Evolutionary conservation across 495 filamentous ascomycete genomes (phyloP).

Genomic region (Darksidea phi): DNA sequence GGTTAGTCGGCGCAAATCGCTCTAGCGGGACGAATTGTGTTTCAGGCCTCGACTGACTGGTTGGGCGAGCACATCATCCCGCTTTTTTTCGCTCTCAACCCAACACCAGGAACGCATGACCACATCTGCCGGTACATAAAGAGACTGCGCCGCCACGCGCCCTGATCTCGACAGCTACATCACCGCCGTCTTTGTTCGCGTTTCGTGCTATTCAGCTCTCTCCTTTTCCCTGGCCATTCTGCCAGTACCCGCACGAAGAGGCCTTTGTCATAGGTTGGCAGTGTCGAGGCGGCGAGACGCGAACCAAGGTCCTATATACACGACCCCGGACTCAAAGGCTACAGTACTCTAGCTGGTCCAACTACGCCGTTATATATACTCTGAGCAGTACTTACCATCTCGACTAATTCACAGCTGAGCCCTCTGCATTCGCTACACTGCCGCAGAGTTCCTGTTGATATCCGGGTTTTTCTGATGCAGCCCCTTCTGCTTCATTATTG

Average conservation of each 20-base stretch:
- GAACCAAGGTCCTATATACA: not conserved
- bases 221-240: conserved; percentile 8
- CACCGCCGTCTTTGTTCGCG: conserved; percentile 9
- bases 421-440: not conserved
- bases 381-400: conserved; percentile 15
- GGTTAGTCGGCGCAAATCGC: conserved; percentile 23
- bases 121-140: conserved; percentile 29
- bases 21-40: conserved; percentile 34
- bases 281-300: conserved; percentile 16
- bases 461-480: conserved; percentile 29
- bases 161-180: no score
- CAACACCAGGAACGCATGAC: conserved; percentile 30
- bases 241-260: conserved; percentile 10
- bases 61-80: conserved; percentile 18
- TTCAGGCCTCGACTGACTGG: conserved; percentile 29
- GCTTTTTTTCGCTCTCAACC: conserved; percentile 14
- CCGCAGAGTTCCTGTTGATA: conserved; percentile 13
- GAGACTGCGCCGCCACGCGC: conserved; percentile 1
- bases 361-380: conserved; percentile 3
- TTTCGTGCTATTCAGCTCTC: conserved; percentile 14
- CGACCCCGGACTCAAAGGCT: conserved; percentile 18
- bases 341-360: conserved; percentile 12
- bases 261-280: conserved; percentile 2
- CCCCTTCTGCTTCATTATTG: conserved; percentile 45
- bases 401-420: conserved; percentile 25